phyloP scores from a whole-genome alignment of 108 stramenopile species.

The Epipyxis sp. region DNA sequence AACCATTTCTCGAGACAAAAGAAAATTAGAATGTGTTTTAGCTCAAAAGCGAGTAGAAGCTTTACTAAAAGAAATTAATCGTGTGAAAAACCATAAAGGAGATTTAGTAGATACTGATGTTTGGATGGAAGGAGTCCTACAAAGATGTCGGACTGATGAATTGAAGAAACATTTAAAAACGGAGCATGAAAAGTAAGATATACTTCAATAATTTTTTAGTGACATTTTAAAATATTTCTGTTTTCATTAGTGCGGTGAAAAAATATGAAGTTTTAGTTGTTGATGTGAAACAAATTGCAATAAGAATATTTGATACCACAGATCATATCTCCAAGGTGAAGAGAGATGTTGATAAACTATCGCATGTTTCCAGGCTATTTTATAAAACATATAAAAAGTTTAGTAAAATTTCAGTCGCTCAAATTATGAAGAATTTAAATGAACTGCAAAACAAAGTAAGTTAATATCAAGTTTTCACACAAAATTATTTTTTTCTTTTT shows the following conservation, averaged over 20 bases:
- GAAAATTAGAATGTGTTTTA: background rate
- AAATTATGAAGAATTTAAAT: background rate
- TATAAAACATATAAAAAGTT: background rate
- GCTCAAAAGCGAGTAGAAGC: conserved; percentile 12
- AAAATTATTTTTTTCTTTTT: no score
- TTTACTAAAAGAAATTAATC: conserved; percentile 11
- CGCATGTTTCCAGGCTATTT: background rate
- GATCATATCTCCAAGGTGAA: background rate
- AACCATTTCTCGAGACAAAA: background rate
- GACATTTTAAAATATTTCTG: background rate
- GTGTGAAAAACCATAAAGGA: conserved; percentile 30
- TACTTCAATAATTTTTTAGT: background rate
- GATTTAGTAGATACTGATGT: conserved; percentile 42
- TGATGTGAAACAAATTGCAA: no score
- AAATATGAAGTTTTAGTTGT: background rate
- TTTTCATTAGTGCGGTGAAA: no score
- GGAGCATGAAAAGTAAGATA: conserved; percentile 12
- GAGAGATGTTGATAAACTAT: conserved; percentile 4
- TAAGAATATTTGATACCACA: background rate
- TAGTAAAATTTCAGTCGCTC: background rate
- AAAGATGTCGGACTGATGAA: conserved; percentile 35
- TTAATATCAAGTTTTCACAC: no score
- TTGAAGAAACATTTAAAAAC: conserved; percentile 26
- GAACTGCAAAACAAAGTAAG: background rate
- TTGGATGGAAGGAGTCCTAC: conserved; percentile 43